A percentile compares a stretch with the other conserved stretches of the same genome.
Evolutionary conservation across 176 grass and related monocot species (phyloP).

Genomic region (Alloteropsis semialata): DNA sequence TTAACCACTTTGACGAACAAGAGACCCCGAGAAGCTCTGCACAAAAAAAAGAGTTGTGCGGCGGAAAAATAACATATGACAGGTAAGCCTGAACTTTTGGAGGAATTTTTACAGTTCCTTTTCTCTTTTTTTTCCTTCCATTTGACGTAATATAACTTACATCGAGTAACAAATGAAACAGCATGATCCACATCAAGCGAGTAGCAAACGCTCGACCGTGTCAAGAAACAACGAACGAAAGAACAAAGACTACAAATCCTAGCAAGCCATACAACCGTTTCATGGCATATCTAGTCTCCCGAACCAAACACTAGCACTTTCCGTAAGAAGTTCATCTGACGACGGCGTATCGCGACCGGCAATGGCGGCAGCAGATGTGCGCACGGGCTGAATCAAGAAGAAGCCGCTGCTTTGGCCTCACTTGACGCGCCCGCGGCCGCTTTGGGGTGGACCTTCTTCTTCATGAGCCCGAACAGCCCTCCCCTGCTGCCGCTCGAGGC

Average conservation of each 20-base stretch:
- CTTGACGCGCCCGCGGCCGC: background rate
- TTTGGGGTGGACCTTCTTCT: constrained; percentile 56
- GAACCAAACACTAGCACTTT: background rate
- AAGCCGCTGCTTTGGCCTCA: background rate
- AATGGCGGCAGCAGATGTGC: background rate
- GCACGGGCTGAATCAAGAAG: background rate
- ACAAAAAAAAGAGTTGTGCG: too few relatives aligned
- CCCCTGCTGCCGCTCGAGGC: background rate
- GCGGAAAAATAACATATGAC: too few relatives aligned
- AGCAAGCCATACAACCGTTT: background rate
- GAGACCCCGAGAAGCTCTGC: background rate
- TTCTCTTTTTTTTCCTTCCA: too few relatives aligned
- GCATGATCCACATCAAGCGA: background rate
- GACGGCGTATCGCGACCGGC: background rate
- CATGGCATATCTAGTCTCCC: background rate
- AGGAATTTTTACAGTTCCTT: background rate
- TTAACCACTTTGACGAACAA: background rate
- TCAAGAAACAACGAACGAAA: background rate
- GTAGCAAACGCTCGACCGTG: background rate
- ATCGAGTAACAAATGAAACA: background rate
- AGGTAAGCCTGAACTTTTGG: too few relatives aligned
- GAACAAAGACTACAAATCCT: background rate
- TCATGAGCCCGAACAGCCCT: constrained; percentile 36
- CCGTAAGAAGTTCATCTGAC: background rate
- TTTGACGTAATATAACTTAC: background rate